Evolutionary conservation across 2,329 filamentous ascomycete species (phyloP).

Genomic region (Coniochaeta prunicola): DNA sequence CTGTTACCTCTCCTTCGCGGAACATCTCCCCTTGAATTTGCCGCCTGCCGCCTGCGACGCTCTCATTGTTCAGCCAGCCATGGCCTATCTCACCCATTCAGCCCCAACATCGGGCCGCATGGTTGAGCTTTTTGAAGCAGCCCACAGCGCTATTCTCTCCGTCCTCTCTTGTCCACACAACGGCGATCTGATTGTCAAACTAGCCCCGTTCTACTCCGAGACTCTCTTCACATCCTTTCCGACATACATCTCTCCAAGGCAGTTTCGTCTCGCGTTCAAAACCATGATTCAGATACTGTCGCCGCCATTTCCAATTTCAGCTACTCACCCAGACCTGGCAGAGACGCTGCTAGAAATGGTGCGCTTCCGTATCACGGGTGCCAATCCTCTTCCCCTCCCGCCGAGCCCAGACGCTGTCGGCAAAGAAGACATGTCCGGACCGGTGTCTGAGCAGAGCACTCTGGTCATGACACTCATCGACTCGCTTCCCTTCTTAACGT

Average conservation of each 20-base stretch:
- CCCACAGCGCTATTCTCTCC: constrained; percentile 75
- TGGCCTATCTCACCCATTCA: constrained; percentile 57
- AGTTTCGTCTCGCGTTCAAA: constrained; percentile 84
- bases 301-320: constrained; percentile 69
- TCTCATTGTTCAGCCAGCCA: constrained; percentile 66
- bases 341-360: constrained; percentile 76
- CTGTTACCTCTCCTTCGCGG: constrained; percentile 80
- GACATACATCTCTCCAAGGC: constrained; percentile 66
- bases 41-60: constrained; percentile 61
- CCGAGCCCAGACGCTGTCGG: constrained; percentile 14
- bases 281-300: constrained; percentile 76
- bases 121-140: constrained; percentile 71
- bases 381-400: constrained; percentile 33
- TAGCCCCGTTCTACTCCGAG: constrained; percentile 79
- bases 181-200: constrained; percentile 58
- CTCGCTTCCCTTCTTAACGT: constrained; percentile 64
- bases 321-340: constrained; percentile 67
- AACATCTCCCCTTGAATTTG: constrained; percentile 70
- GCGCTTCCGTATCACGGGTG: constrained; percentile 54
- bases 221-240: constrained; percentile 77
- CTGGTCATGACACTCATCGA: constrained; percentile 73
- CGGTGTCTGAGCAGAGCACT: constrained; percentile 70
- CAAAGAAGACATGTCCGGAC: constrained; percentile 20
- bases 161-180: constrained; percentile 76
- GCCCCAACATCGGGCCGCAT: constrained; percentile 36